phyloP scores from a whole-genome alignment of 495 filamentous ascomycete genomes.

The Peziza echinospora region DNA sequence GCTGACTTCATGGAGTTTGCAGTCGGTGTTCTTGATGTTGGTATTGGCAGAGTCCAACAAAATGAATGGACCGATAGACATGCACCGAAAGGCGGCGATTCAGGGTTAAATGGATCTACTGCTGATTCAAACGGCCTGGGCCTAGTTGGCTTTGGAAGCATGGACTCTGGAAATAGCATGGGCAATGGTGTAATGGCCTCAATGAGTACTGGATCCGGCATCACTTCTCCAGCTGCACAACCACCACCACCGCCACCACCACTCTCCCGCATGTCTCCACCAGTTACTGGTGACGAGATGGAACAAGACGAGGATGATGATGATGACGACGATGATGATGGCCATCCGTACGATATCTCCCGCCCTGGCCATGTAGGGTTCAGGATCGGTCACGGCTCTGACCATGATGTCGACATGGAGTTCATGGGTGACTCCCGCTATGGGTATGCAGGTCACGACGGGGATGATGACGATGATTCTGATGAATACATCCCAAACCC shows the following conservation, averaged over 20 bases:
- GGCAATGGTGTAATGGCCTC: neutral
- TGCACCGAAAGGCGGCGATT: neutral
- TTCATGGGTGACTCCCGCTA: neutral
- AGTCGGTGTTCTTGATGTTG: slow-evolving; percentile 43
- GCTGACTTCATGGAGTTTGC: slow-evolving; percentile 62
- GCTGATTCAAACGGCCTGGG: neutral
- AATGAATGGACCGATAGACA: slow-evolving; percentile 6
- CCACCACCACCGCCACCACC: neutral
- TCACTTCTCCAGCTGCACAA: neutral
- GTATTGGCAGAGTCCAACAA: slow-evolving; percentile 16
- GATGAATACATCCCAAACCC: neutral
- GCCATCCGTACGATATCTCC: neutral
- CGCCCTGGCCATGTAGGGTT: too few relatives aligned
- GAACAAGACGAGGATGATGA: neutral
- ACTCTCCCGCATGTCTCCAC: neutral
- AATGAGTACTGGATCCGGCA: neutral
- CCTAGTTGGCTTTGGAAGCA: neutral
- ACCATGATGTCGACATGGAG: neutral
- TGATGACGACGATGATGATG: neutral
- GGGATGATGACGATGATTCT: neutral
- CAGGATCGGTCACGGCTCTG: neutral
- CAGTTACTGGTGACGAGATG: neutral
- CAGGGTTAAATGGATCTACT: too few relatives aligned
- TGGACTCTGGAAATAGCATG: neutral
- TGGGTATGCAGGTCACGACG: neutral